These are phyloP conservation scores for Ehretia macrophylla DNA, from an alignment of 257 asterid genomes.

Conservation along the genomic window DNA sequence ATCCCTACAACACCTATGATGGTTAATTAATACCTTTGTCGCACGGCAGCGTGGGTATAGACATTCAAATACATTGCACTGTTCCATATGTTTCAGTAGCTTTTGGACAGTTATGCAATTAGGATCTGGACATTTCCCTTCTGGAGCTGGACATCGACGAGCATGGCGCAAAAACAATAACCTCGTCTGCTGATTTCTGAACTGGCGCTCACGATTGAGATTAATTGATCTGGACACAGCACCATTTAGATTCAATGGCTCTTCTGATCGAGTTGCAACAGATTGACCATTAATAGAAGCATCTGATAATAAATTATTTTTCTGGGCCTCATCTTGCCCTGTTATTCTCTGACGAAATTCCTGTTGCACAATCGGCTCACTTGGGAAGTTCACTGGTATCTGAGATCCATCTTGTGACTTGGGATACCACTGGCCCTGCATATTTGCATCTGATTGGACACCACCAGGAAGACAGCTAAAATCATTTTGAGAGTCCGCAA, in stretches of 20 bases:
- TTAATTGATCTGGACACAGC: constrained; percentile 34
- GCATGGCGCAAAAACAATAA: constrained; percentile 86
- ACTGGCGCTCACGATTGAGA: constrained; percentile 56
- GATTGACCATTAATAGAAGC: constrained; percentile 57
- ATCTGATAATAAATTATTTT: constrained; percentile 60
- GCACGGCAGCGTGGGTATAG: constrained; percentile 56
- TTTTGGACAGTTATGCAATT: constrained; percentile 61
- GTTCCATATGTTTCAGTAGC: constrained; percentile 62
- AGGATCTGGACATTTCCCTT: constrained; percentile 73
- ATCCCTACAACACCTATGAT: constrained; percentile 53
- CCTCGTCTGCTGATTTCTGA: constrained; percentile 73
- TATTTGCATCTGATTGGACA: constrained; percentile 42
- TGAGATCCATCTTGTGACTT: constrained; percentile 57
- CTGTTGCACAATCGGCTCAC: constrained; percentile 41
- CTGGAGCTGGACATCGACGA: constrained; percentile 72
- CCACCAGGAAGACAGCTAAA: constrained; percentile 45
- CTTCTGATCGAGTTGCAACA: constrained; percentile 40
- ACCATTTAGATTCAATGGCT: constrained; percentile 36
- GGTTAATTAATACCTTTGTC: constrained; percentile 51
- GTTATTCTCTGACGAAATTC: constrained; percentile 56
- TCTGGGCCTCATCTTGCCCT: constrained; percentile 63
- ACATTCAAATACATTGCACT: constrained; percentile 50
- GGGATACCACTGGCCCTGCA: constrained; percentile 53
- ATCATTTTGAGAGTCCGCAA: constrained; percentile 47
- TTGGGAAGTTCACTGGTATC: constrained; percentile 35